A percentile compares a stretch with the other conserved stretches of the same genome.
Conservation (phyloP, 2,329 filamentous ascomycete genomes). For the Cladosporium sp. region DNA sequence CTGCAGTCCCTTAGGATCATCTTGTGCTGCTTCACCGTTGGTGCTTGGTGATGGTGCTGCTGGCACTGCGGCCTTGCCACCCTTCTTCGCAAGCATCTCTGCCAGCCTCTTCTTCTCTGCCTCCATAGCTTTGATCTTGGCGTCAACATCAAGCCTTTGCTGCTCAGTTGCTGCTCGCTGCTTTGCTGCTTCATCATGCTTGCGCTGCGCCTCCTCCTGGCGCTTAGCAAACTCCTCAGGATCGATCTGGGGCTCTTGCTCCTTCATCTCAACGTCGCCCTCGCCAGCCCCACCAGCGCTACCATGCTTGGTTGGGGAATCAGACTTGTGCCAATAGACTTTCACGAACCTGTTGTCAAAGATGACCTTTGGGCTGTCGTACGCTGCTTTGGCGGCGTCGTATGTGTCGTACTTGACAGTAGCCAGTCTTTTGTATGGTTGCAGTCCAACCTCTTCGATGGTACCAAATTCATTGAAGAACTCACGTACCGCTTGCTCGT, state of each 20-base stretch:
- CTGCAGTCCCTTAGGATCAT: conserved; percentile 62
- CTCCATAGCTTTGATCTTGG: conserved; percentile 59
- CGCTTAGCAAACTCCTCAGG: conserved; percentile 64
- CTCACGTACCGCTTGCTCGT: conserved; percentile 58
- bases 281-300: conserved; percentile 13
- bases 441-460: conserved; percentile 61
- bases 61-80: conserved; percentile 31
- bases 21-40: conserved; percentile 22
- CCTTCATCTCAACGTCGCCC: conserved; percentile 24
- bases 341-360: conserved; percentile 86
- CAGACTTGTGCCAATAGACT: conserved; percentile 68
- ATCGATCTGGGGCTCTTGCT: conserved; percentile 56
- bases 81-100: conserved; percentile 58
- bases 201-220: conserved; percentile 69
- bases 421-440: conserved; percentile 63
- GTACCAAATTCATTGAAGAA: conserved; percentile 72
- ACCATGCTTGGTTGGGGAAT: conserved; percentile 18
- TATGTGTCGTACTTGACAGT: conserved; percentile 66
- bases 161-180: conserved; percentile 61
- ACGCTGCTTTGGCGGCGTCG: conserved; percentile 64
- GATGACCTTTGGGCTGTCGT: conserved; percentile 72
- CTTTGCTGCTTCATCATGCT: conserved; percentile 60
- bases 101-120: conserved; percentile 61
- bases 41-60: conserved; percentile 13
- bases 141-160: conserved; percentile 61